Percentiles rank a stretch among this genome's conserved stretches.
phyloP scores from a whole-genome alignment of 1,284 basidiomycete species.

The Austroboletus niveus region DNA sequence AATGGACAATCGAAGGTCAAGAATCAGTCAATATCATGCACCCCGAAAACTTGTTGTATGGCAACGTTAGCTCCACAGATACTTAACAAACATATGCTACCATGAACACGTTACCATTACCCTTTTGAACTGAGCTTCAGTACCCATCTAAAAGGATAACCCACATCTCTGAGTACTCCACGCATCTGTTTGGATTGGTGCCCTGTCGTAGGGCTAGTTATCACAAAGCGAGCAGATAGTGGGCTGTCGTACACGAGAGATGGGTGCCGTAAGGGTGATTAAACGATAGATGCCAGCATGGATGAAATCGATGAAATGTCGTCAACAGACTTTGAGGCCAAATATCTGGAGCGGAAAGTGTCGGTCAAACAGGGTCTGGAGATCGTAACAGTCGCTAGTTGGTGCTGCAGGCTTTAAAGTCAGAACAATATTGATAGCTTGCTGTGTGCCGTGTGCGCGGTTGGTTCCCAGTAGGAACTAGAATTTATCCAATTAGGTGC shows the following conservation, averaged over 20 bases:
- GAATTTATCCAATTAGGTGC: too few species aligned
- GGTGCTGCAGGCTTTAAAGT: too few species aligned
- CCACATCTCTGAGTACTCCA: neutral
- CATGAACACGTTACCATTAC: neutral
- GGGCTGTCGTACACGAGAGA: neutral
- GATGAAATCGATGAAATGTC: too few species aligned
- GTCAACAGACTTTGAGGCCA: too few species aligned
- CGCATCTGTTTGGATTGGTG: neutral
- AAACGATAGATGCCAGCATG: neutral
- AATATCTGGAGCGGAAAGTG: too few species aligned
- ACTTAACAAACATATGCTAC: too few species aligned
- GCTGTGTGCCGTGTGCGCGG: too few species aligned
- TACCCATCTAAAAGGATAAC: neutral
- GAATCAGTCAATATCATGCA: slow-evolving; percentile 11
- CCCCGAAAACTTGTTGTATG: slow-evolving; percentile 9
- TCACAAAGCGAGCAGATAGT: neutral
- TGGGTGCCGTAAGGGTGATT: neutral
- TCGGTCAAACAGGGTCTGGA: too few species aligned
- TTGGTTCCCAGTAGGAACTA: too few species aligned
- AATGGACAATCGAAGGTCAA: slow-evolving; percentile 4
- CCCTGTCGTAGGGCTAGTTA: neutral
- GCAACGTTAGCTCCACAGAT: slow-evolving; percentile 8
- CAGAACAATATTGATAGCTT: too few species aligned
- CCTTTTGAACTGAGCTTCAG: too few species aligned
- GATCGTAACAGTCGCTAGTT: too few species aligned